Evolutionary conservation across 306 rosid species (phyloP), one percentile per base, ranked within the genome.

Genomic region (Ormosia semicastrata): DNA sequence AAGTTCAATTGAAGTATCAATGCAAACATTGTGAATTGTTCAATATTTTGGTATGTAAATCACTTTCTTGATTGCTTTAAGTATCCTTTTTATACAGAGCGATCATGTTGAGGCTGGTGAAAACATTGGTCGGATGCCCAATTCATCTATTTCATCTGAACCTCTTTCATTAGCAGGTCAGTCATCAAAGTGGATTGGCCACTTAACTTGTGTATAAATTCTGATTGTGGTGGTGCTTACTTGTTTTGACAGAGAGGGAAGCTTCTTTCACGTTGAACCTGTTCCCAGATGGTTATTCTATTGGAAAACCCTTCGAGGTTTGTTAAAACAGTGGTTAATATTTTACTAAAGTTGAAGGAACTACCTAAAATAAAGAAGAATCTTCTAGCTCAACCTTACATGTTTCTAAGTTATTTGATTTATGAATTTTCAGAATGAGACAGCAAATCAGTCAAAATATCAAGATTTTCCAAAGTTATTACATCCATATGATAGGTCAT

Each of bases 401-500:
- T 87, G 43, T 50, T 29, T 71, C 54, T 66, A 83, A 44, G 71
- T 33, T 70, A 5, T 60, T 13, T 83, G 5, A 15, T 72, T 57
- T 85, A 52, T 84, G 62, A 58, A 77, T 84, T 77, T 89, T 62
- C 92, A 96, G 99, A 92, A 86, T 79, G 97, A 82, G 56, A 85
- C 72, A 15, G 60, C 84, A 2, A 83, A 85, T 79, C 93, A 86
- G 52, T 59, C 83, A 15, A 73, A 86, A 37, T 76, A 71, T 84
- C 92, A 91, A 79, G 94, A 91, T 71, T 84, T 81, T 75, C 91
- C 88, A 2, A 96, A 96, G 92, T 76, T 85, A 85, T 85, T 95
- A 76, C 98, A 88, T 81, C 99, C 98, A 24, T 96, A 96, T 87
- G 99, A 92, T 81, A 88, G 97, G 87, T 81, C 91, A 8, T 92